These are phyloP conservation scores for Ophiostoma sp. DNA, from an alignment of 2,329 filamentous ascomycete genomes.

Conservation along the genomic window DNA sequence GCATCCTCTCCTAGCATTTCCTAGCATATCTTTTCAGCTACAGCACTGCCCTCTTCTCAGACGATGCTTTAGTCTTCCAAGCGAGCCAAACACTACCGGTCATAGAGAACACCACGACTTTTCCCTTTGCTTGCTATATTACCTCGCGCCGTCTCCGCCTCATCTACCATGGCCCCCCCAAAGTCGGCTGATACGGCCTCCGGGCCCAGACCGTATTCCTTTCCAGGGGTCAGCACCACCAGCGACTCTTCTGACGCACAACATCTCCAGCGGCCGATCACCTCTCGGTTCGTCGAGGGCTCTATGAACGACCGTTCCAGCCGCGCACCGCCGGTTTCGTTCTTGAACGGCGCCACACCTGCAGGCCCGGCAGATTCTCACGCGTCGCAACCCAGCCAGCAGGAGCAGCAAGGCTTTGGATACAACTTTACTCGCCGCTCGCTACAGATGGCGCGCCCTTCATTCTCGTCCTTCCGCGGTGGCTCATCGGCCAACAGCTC, in stretches of 20 bases:
- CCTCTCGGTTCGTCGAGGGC: conserved; percentile 64
- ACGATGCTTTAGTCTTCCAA: not conserved
- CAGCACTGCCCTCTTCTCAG: not conserved
- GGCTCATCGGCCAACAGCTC: not conserved
- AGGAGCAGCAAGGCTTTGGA: conserved; percentile 7
- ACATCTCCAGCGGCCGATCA: conserved; percentile 26
- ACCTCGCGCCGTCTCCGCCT: not conserved
- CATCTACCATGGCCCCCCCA: not conserved
- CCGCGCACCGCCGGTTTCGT: conserved; percentile 62
- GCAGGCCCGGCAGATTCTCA: conserved; percentile 11
- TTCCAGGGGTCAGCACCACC: conserved; percentile 9
- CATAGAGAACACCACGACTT: not conserved
- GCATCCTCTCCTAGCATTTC: too few species aligned
- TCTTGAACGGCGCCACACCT: conserved; percentile 41
- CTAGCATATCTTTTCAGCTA: not conserved
- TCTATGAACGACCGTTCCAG: conserved; percentile 81
- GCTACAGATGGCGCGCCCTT: conserved; percentile 21
- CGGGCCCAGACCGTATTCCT: conserved; percentile 20
- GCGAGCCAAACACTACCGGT: too few species aligned
- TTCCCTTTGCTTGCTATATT: not conserved
- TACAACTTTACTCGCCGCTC: conserved; percentile 24
- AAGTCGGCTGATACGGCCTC: not conserved
- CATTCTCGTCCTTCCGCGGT: conserved; percentile 18
- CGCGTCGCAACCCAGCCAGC: not conserved
- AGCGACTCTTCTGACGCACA: not conserved